A percentile compares a stretch with the other conserved stretches of the same genome.
phyloP scores from a whole-genome alignment of 108 stramenopile species.

The Schizochytrium sp. region DNA sequence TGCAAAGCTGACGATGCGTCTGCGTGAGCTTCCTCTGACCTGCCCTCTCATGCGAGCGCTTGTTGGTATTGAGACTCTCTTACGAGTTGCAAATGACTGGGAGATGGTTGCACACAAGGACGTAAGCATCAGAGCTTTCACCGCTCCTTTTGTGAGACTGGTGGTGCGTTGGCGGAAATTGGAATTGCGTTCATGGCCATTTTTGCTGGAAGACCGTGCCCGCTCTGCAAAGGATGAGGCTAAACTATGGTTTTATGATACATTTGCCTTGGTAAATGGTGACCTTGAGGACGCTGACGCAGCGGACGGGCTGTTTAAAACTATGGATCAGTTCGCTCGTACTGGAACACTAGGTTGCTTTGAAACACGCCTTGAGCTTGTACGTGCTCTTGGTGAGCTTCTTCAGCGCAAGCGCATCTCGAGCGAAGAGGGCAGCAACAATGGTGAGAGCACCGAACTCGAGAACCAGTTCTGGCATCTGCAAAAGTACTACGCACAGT shows the following conservation, averaged over 20 bases:
- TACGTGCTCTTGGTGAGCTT: slow-evolving; percentile 63
- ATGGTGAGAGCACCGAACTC: background rate
- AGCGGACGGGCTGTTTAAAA: slow-evolving; percentile 62
- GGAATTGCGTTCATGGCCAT: slow-evolving; percentile 91
- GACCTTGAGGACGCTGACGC: slow-evolving; percentile 19
- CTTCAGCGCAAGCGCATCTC: background rate
- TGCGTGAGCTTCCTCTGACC: slow-evolving; percentile 65
- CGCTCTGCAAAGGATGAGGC: slow-evolving; percentile 4
- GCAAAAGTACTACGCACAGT: slow-evolving; percentile 44
- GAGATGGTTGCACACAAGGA: slow-evolving; percentile 90
- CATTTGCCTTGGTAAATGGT: slow-evolving; percentile 58
- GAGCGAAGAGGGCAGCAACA: background rate
- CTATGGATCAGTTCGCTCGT: slow-evolving; percentile 72
- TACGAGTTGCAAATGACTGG: slow-evolving; percentile 94
- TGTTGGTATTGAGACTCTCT: slow-evolving; percentile 88
- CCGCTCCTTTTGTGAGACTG: slow-evolving; percentile 80
- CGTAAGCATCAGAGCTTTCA: slow-evolving; percentile 80
- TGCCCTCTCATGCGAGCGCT: slow-evolving; percentile 86
- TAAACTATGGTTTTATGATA: slow-evolving; percentile 70
- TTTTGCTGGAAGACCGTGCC: slow-evolving; percentile 66
- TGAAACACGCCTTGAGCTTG: slow-evolving; percentile 66
- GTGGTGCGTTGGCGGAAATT: slow-evolving; percentile 90
- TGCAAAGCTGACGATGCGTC: slow-evolving; percentile 68
- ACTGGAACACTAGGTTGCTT: slow-evolving; percentile 70
- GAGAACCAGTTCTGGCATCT: slow-evolving; percentile 55